Base-by-base conservation (phyloP, 2,329 filamentous ascomycete species). In the Ophiosphaerella herpotricha region DNA sequence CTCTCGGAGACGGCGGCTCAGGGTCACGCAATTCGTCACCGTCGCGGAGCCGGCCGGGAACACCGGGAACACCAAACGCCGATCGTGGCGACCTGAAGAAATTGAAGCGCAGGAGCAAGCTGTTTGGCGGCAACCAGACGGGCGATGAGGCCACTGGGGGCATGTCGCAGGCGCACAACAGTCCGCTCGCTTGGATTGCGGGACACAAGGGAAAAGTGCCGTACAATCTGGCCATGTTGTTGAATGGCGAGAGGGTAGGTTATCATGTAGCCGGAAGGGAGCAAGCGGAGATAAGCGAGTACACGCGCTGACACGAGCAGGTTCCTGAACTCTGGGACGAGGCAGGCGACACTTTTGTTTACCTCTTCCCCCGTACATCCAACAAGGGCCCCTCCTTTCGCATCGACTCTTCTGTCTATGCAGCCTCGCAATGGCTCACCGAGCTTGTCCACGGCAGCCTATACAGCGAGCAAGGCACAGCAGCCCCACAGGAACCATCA, bases 261-360 rank as follows among this genome's bases (percentile, higher is more conserved):
- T 4, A 24, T 14, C 4, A 8, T 40, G n/a, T 16, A 29, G 38
- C 38, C 38, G 23, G 14, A 24, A 26, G n/a, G 38, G 7, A n/a
- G 11, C 23, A 14, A n/a, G 26, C 26, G 26, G 5, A 40, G 24
- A n/a, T 13, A 14, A n/a, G 35, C 45, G 36, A 31, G 34, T 37
- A 21, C 44, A 50, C 60, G 62, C 47, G 61, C 46, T 38, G 29
- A 11, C 36, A 40, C 26, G 21, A 18, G 58, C 54, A 82, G 80
- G 75, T 84, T 13, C 65, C 75, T 5, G 85, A 87, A 60, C 67
- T 87, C 7, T 87, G 85, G 85, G 82, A 85, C 57, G 80, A 84
- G 3, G 67, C 78, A 39, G 84, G 81, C n/a, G 83, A 86, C 64
- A 85, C 83, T 12, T 78, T 80, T 52, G 77, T 87, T n/a, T 83